A percentile compares a stretch with the other conserved stretches of the same genome.
These are phyloP conservation scores for Penicillium frequentans DNA, from an alignment of 2,329 filamentous ascomycete species.

Conservation along the genomic window DNA sequence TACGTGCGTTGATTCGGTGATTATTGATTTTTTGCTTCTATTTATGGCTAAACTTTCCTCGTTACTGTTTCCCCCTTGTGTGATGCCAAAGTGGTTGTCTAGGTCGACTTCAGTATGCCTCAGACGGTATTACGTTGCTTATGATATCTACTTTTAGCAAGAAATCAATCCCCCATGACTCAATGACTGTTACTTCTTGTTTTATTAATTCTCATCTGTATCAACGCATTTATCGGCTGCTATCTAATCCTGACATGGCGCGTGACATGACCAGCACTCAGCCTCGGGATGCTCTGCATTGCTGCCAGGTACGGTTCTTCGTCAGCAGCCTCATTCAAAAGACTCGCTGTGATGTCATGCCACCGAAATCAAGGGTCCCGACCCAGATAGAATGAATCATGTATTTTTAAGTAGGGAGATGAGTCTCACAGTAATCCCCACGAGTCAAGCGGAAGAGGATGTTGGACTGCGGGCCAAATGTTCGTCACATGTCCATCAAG, in stretches of 20 bases:
- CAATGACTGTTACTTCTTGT: neutral
- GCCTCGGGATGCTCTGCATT: neutral
- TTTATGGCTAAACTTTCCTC: neutral
- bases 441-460: neutral
- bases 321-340: slow-evolving; percentile 11
- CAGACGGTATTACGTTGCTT: neutral
- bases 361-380: neutral
- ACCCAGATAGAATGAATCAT: neutral
- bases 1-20: neutral
- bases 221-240: neutral
- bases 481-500: neutral
- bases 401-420: neutral
- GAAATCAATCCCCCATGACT: neutral
- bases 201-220: neutral
- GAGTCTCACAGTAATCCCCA: neutral
- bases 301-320: slow-evolving; percentile 16
- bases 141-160: neutral
- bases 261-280: neutral
- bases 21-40: neutral
- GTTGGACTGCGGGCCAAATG: neutral
- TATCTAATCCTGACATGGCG: neutral
- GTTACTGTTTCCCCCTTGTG: neutral
- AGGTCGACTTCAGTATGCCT: neutral
- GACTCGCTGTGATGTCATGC: slow-evolving; percentile 18
- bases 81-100: neutral